Evolutionary conservation across 2,329 filamentous ascomycete genomes (phyloP), one percentile per base, ranked within the genome.

Genomic region (Fusarium luffae): DNA sequence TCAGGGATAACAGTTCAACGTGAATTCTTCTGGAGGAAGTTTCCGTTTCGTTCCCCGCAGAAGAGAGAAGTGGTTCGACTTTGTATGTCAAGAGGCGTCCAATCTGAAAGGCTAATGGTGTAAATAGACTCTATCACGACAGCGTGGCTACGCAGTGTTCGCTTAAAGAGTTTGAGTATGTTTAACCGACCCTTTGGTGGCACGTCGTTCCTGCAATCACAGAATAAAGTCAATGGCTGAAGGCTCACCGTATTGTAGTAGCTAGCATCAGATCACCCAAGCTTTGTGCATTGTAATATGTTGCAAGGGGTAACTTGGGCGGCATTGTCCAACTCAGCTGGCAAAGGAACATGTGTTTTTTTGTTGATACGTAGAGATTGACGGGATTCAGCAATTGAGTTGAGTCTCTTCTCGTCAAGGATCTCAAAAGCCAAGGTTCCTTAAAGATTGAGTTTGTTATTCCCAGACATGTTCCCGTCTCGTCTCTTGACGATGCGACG

Each of bases 181-280:
- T 48, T 49, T n/a, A 49, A 34, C 61, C 40, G 30, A 41, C 54
- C 16, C 43, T 30, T 14, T 43, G 28, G 61, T 66, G 54, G 18
- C 47, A 66, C 54, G 21, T 62, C 18, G 57, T 43, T 43, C 19
- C 19, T 43, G 41, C 21, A 43, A 43, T 43, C 21, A 23, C 13
- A 37, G 18, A 16, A 10, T 43, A 25, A 48, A 44, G 42, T 16
- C 42, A n/a, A 51, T 43, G 47, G 48, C 21, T 37, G 63, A 50
- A 12, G 34, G 19, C 27, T 54, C 55, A 43, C 48, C 48, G 55
- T 23, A 54, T 37, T 40, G 55, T 23, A 58, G 40, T 40, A 28
- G 25, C 28, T 30, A 21, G 25, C 37, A 46, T 66, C 54, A 73
- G 55, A 72, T 54, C 59, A 59, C 70, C 8, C 51, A 59, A 19